Base-by-base conservation (phyloP, 495 filamentous ascomycete species). In the Pyrenula massariospora region DNA sequence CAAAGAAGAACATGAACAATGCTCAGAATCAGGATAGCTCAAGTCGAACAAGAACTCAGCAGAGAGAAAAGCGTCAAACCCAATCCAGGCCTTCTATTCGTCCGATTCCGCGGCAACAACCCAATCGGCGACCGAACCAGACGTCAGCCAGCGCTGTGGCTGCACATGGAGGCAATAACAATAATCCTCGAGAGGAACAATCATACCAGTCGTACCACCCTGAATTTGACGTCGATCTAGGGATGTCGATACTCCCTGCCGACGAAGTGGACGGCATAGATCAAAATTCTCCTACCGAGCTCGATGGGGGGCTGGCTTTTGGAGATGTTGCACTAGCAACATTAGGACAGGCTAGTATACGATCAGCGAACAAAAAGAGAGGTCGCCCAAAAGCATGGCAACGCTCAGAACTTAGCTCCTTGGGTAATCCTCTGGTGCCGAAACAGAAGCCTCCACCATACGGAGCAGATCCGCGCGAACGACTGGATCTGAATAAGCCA, bases 161-260 rank as follows among this genome's bases (percentile, higher is more conserved):
- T 22, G 80, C 89, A 22, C 89, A 89, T 52, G 87, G 92, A 60
- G 90, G 85, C 58, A 92, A 96, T 72, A 90, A 90, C 15, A 96
- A 96, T 70, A 97, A 99, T 66, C 93, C 93, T 2, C 78, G 93
- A 57, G 93, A 99, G 68, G 93, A 99, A 70, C 84, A 91, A 56
- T 87, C 88, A 12, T 99, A 91, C 87, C 89, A 94, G 63, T 94
- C 97, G 69, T 97, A 96, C 55, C 93, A 99, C 68, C 91, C 87
- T 12, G 86, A 96, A 62, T 78, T 99, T 31, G 91, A 97, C 68
- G 87, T 95, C 57, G 89, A 93, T 52, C 77, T 77, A 24, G 79
- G 75, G 19, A 83, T 97, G 53, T 81, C 82, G 47, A 75, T 96
- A 1, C 93, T 92, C 66, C 80, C 77, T 42, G 81, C 91, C 10